A percentile compares a stretch with the other conserved stretches of the same genome.
Conservation (phyloP, 2,329 filamentous ascomycete species). For the Colletotrichum trifolii region DNA sequence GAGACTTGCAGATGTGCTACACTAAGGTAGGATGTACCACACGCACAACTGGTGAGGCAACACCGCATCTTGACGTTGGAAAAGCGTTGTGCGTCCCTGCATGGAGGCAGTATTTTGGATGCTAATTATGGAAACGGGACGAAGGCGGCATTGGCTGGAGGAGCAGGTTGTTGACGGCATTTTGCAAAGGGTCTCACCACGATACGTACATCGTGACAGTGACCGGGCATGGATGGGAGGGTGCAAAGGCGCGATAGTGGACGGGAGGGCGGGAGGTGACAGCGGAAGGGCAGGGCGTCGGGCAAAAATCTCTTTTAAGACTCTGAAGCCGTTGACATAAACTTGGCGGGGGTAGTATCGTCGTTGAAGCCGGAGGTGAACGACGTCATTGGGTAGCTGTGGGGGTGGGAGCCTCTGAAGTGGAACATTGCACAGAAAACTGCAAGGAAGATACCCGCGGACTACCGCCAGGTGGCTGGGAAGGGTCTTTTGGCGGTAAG, state of each 20-base stretch:
- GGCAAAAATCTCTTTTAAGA: constrained; percentile 28
- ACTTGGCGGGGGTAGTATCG: constrained; percentile 32
- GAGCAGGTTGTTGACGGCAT: constrained; percentile 25
- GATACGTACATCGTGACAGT: constrained; percentile 23
- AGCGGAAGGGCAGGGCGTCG: constrained; percentile 29
- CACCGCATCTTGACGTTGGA: constrained; percentile 21
- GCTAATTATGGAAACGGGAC: constrained; percentile 37
- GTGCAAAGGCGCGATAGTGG: constrained; percentile 22
- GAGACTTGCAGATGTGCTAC: constrained; percentile 7
- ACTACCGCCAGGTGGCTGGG: constrained; percentile 10
- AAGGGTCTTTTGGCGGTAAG: neutral
- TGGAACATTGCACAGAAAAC: constrained; percentile 18
- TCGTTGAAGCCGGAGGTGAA: constrained; percentile 30
- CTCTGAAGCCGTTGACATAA: constrained; percentile 31
- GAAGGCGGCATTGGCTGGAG: constrained; percentile 31
- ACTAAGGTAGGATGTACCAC: no score
- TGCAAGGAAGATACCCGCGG: constrained; percentile 10
- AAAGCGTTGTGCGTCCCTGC: constrained; percentile 29
- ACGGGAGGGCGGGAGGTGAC: constrained; percentile 23
- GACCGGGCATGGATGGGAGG: neutral
- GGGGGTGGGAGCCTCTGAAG: constrained; percentile 23
- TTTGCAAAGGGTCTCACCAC: constrained; percentile 23
- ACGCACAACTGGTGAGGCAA: constrained; percentile 15
- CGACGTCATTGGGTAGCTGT: constrained; percentile 36
- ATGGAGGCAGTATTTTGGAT: constrained; percentile 25